Evolutionary conservation across 208 protist species (phyloP), one percentile per base, ranked within the genome.

Genomic region (Vickermania ingenoplastis): DNA sequence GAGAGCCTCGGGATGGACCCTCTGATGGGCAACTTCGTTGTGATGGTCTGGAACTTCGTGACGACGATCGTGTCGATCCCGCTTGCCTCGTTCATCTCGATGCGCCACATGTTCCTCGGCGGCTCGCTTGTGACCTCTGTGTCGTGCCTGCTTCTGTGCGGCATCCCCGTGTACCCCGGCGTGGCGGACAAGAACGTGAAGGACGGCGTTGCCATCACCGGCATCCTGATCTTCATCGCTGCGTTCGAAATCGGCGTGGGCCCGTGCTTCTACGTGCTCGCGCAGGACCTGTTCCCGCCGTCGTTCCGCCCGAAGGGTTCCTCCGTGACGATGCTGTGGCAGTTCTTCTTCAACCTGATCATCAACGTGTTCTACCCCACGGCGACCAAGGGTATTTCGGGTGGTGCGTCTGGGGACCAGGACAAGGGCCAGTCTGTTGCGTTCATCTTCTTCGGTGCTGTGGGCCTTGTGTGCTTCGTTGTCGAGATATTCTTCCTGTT

Each of bases 281-380:
- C 79, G 3, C 62, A 79, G 30, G 74, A 84, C 31, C 51, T 90
- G 29, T 86, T 90, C 31, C 83, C 83, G n/a, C 48, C 53, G 31
- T 77, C 73, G 2, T 81, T 83, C 66, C 79, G 79, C 22, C 68
- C 75, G 11, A 70, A 65, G 41, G 83, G 83, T n/a, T 69, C 72
- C 17, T 65, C 66, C 2, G 65, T 79, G 45, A 83, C 73, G 13
- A 65, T 73, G 3, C 52, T 69, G 36, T 31, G 71, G 11, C 77
- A 79, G 64, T 83, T 84, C 14, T 49, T 75, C 22, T 75, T 89
- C 14, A 89, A 79, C 56, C 59, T 86, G 41, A 57, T 86, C 56
- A 77, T 83, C 56, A 89, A 77, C 57, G 63, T 89, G 11, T 69
- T 54, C 63, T 85, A 77, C 57, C 82, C 82, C 27, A 81, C 83